Conservation (phyloP, 2,329 filamentous ascomycete species). For the Mycogone perniciosa region DNA sequence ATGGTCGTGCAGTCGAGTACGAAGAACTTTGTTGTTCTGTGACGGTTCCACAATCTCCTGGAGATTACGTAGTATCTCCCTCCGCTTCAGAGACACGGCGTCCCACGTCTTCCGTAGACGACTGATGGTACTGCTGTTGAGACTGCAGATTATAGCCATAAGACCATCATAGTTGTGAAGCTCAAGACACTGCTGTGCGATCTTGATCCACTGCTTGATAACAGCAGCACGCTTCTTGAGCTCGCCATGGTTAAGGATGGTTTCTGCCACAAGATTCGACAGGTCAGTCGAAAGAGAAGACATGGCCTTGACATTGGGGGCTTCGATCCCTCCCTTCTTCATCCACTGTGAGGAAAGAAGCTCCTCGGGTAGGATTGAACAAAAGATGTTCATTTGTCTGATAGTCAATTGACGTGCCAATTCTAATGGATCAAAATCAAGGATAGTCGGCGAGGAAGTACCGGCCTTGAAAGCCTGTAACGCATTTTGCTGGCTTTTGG, state of each 20-base stretch:
- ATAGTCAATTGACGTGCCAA: constrained; percentile 87
- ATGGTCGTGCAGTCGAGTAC: constrained; percentile 75
- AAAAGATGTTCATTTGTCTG: constrained; percentile 87
- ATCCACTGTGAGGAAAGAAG: constrained; percentile 90
- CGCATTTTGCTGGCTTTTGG: constrained; percentile 67
- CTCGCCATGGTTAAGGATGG: constrained; percentile 81
- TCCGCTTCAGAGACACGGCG: constrained; percentile 73
- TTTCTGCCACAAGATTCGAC: constrained; percentile 87
- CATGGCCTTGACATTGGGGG: constrained; percentile 90
- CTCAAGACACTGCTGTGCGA: constrained; percentile 77
- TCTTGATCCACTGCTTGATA: constrained; percentile 98
- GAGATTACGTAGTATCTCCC: constrained; percentile 68
- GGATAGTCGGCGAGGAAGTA: constrained; percentile 61
- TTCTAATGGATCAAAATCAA: constrained; percentile 89
- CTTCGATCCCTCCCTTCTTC: constrained; percentile 72
- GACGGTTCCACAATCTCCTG: constrained; percentile 82
- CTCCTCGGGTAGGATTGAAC: constrained; percentile 85
- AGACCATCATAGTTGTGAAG: constrained; percentile 93
- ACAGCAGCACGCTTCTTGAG: constrained; percentile 83
- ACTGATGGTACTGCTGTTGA: constrained; percentile 86
- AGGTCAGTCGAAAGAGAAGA: constrained; percentile 86
- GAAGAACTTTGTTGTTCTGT: constrained; percentile 84
- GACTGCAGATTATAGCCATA: constrained; percentile 92
- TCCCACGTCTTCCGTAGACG: constrained; percentile 93
- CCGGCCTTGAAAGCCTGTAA: constrained; percentile 71